Conservation (phyloP, 805 yeast species). For the Wickerhamomyces canadensis region DNA sequence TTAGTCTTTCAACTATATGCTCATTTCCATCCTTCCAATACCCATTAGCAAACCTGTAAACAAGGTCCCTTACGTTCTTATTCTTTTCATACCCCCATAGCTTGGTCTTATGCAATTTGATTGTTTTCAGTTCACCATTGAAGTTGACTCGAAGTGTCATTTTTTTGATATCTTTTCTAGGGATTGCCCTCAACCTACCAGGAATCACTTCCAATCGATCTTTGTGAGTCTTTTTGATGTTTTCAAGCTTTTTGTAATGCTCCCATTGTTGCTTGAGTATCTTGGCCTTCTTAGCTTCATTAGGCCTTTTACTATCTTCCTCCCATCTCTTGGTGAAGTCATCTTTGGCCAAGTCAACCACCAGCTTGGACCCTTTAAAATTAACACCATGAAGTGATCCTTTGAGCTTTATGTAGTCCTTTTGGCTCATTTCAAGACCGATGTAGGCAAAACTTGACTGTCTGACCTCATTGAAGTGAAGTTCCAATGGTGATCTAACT, state of each 20-base stretch:
- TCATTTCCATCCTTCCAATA: conserved; percentile 78
- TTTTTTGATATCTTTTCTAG: conserved; percentile 44
- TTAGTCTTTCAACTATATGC: conserved; percentile 64
- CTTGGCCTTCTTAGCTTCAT: conserved; percentile 28
- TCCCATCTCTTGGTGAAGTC: conserved; percentile 43
- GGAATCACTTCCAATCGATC: conserved; percentile 39
- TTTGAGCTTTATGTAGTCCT: conserved; percentile 44
- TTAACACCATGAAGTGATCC: conserved; percentile 61
- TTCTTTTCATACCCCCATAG: conserved; percentile 88
- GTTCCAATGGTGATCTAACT: conserved; percentile 41
- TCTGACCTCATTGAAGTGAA: conserved; percentile 45
- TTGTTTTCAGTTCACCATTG: conserved; percentile 49
- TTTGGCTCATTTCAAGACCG: conserved; percentile 46
- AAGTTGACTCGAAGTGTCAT: conserved; percentile 62
- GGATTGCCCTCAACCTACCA: conserved; percentile 59
- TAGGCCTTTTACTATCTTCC: conserved; percentile 34
- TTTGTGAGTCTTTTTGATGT: conserved; percentile 30
- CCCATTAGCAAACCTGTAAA: conserved; percentile 54
- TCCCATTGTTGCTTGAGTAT: conserved; percentile 33
- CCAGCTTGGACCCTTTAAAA: conserved; percentile 68
- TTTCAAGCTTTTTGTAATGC: conserved; percentile 30
- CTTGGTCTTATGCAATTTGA: conserved; percentile 66
- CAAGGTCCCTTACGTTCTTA: conserved; percentile 55
- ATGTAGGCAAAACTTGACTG: conserved; percentile 53
- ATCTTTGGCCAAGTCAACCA: conserved; percentile 58